Conservation (phyloP, 1,284 basidiomycete genomes). For the Cyathus pygmaeus region DNA sequence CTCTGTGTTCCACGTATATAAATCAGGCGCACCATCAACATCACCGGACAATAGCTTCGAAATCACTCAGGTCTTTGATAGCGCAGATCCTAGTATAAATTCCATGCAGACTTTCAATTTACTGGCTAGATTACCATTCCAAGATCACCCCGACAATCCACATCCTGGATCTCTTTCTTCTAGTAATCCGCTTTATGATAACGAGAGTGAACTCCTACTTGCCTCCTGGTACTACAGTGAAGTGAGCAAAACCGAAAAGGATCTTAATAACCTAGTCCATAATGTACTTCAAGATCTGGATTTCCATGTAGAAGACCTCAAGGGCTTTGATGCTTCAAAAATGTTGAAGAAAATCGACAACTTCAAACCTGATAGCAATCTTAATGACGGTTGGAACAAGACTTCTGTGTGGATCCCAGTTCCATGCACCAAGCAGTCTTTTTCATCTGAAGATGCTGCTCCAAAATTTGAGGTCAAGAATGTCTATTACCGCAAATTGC, state of each 20-base stretch:
- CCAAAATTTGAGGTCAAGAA: constrained; percentile 21
- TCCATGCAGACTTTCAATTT: too few species aligned
- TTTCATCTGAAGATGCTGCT: constrained; percentile 14
- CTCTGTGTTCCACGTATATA: constrained; percentile 1
- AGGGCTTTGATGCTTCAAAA: constrained; percentile 15
- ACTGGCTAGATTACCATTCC: too few species aligned
- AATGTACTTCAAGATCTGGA: constrained; percentile 30
- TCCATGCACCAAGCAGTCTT: constrained; percentile 17
- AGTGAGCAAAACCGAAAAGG: constrained; percentile 24
- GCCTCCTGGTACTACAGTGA: constrained; percentile 30
- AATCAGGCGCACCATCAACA: background rate
- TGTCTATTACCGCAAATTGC: constrained; percentile 23
- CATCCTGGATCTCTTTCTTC: too few species aligned
- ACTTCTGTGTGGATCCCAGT: constrained; percentile 21
- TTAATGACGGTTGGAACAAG: constrained; percentile 27
- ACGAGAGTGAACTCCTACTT: too few species aligned
- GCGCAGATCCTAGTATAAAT: background rate
- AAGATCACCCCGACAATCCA: too few species aligned
- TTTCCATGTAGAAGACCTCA: constrained; percentile 25
- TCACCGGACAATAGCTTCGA: constrained; percentile 1
- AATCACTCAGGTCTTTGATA: constrained; percentile 2
- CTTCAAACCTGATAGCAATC: background rate
- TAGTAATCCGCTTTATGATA: constrained; percentile 22
- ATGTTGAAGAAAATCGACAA: constrained; percentile 16
- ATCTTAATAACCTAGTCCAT: constrained; percentile 33